Conservation (phyloP, 2,329 filamentous ascomycete species). For the Fusarium oxysporum region DNA sequence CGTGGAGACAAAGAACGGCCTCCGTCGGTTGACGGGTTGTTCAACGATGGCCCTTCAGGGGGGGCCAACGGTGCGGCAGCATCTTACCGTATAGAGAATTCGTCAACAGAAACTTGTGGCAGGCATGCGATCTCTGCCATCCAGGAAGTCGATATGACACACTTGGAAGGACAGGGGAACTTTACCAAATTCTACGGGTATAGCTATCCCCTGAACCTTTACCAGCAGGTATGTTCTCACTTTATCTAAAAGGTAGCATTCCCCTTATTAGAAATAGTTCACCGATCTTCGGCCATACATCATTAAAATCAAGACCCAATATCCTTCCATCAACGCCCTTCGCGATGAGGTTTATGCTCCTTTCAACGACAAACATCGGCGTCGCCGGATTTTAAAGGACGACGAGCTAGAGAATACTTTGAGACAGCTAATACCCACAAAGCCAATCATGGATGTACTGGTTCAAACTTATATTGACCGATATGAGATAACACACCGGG, state of each 20-base stretch:
- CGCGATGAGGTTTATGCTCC: not conserved
- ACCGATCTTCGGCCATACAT: not conserved
- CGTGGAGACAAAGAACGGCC: not conserved
- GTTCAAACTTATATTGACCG: not conserved
- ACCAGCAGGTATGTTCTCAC: not conserved
- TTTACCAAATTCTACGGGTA: not conserved
- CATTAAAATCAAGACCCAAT: not conserved
- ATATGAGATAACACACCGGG: not conserved
- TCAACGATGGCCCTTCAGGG: fast-evolving
- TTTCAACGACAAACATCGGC: not conserved
- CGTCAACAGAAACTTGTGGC: not conserved
- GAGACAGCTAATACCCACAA: not conserved
- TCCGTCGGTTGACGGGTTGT: not conserved
- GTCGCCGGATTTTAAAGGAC: fast-evolving
- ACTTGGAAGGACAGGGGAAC: not conserved
- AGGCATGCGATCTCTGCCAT: fast-evolving
- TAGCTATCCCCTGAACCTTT: not conserved
- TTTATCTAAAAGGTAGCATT: fast-evolving
- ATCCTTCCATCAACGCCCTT: not conserved
- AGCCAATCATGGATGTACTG: not conserved
- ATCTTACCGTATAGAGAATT: not conserved
- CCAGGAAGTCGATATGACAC: not conserved
- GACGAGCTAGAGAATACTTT: not conserved
- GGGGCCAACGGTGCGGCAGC: fast-evolving
- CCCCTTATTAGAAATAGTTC: not conserved